These are phyloP conservation scores for Citrus mangshanensis DNA, from an alignment of 345 rosid species.

Conservation along the genomic window DNA sequence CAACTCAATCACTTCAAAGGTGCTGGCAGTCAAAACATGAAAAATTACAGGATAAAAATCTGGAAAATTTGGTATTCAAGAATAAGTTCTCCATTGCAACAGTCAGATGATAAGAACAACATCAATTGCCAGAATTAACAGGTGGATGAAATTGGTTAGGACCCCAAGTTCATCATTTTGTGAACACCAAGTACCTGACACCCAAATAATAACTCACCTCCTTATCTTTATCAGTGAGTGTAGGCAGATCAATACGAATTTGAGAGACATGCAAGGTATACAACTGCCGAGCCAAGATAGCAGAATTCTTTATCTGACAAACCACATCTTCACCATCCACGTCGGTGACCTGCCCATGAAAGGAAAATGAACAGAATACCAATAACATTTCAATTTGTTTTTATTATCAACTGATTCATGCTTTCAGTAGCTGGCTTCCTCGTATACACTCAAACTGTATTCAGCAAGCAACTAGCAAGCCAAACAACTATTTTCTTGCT, in stretches of 20 bases:
- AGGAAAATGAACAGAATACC: conserved; percentile 6
- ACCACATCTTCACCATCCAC: conserved; percentile 61
- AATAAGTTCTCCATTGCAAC: not conserved
- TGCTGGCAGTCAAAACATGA: not conserved
- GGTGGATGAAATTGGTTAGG: not conserved
- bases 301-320: conserved; percentile 64
- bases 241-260: conserved; percentile 59
- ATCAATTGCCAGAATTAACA: not conserved
- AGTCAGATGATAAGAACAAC: not conserved
- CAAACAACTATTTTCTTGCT: not conserved
- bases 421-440: not conserved
- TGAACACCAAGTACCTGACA: not conserved
- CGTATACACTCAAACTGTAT: not conserved
- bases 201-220: conserved; percentile 32
- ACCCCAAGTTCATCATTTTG: not conserved
- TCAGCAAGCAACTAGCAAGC: conserved; percentile 1
- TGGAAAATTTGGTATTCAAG: not conserved
- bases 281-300: conserved; percentile 48
- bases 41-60: not conserved
- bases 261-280: conserved; percentile 72
- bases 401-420: not conserved
- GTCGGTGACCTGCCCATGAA: conserved; percentile 44
- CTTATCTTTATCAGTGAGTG: conserved; percentile 59
- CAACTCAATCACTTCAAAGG: not conserved
- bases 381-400: not conserved